phyloP scores from a whole-genome alignment of 352 stramenopile species.

The Globisporangium paroecandrum region DNA sequence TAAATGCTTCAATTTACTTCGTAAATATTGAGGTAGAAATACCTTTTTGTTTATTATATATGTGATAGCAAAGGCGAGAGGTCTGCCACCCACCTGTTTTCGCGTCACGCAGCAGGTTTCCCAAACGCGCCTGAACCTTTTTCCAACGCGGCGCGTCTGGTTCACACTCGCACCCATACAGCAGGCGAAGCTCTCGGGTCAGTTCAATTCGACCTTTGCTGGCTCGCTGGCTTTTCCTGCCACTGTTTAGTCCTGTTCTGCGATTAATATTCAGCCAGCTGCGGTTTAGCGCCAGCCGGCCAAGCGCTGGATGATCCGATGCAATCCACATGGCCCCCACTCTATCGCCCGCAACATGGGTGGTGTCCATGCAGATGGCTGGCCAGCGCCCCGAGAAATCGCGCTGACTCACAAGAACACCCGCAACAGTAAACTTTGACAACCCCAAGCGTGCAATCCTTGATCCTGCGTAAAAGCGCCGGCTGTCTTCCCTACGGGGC shows the following conservation, averaged over 20 bases:
- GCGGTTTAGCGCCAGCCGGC: no score
- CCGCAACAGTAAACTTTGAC: neutral
- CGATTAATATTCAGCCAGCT: neutral
- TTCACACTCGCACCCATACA: slow-evolving; percentile 3
- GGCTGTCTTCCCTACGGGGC: neutral
- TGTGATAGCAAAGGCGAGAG: neutral
- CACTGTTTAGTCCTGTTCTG: neutral
- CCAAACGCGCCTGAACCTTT: neutral
- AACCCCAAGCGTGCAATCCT: neutral
- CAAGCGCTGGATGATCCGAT: no score
- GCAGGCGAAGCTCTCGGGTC: neutral
- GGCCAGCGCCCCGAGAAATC: neutral
- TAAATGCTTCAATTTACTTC: no score
- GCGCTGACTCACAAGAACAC: neutral
- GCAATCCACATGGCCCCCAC: neutral
- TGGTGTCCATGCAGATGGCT: slow-evolving; percentile 6
- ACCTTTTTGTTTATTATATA: neutral
- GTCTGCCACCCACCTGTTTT: slow-evolving; percentile 1
- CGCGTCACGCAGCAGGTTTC: slow-evolving; percentile 5
- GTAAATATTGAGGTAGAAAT: neutral
- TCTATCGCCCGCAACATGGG: neutral
- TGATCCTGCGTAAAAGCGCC: neutral
- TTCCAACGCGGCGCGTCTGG: neutral
- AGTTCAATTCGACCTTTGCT: neutral
- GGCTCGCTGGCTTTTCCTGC: neutral